Conservation (phyloP, 2,329 filamentous ascomycete genomes). For the Rutstroemia sp. region DNA sequence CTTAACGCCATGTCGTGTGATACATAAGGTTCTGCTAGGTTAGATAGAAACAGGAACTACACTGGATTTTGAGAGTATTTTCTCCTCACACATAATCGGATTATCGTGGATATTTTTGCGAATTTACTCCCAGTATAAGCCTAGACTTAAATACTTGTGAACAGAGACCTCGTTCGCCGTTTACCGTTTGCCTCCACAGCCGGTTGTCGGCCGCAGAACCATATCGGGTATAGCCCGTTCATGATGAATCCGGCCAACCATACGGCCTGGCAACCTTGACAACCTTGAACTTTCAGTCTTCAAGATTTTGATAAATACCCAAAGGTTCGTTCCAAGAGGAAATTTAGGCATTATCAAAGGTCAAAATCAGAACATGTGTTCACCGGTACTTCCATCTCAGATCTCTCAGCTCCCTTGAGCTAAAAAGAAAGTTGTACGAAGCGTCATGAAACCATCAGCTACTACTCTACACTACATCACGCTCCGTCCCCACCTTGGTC, state of each 20-base stretch:
- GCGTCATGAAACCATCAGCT: neutral
- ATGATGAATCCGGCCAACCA: constrained; percentile 3
- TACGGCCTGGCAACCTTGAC: neutral
- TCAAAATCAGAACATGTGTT: neutral
- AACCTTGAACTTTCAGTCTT: too few relatives aligned
- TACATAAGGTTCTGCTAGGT: too few relatives aligned
- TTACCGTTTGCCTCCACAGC: neutral
- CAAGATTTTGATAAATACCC: neutral
- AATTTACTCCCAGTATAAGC: neutral
- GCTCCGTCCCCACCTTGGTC: neutral
- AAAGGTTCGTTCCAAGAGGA: too few relatives aligned
- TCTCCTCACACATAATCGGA: neutral
- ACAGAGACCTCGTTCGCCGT: neutral
- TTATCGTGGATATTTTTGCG: neutral
- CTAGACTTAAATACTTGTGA: too few relatives aligned
- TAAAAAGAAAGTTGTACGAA: neutral
- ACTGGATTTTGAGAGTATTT: neutral
- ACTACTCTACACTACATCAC: too few relatives aligned
- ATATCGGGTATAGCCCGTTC: neutral
- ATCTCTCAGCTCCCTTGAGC: neutral
- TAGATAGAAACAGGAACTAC: too few relatives aligned
- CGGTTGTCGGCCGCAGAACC: neutral
- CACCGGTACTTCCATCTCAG: neutral
- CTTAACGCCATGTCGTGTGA: neutral
- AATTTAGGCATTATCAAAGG: too few relatives aligned